Evolutionary conservation across 169 alveolate species (phyloP).

Genomic region (Plasmodium inui): DNA sequence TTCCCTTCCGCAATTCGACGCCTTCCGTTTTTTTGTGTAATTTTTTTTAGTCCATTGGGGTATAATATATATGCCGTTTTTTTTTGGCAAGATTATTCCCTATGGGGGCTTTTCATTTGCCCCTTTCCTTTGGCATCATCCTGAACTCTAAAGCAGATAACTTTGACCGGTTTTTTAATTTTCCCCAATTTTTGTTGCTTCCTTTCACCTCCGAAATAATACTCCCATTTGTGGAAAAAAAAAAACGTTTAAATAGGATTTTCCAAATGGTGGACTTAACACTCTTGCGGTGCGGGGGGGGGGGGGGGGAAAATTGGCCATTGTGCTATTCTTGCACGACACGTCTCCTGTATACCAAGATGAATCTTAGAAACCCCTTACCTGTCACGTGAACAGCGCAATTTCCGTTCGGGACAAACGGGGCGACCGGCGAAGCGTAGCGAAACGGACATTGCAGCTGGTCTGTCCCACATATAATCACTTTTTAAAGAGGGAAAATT

Average conservation of each 20-base stretch:
- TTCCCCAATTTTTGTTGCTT: background rate
- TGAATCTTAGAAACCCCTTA: background rate
- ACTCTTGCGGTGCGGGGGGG: background rate
- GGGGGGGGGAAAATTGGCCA: background rate
- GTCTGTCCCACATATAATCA: background rate
- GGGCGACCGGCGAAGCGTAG: background rate
- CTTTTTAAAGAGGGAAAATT: conserved; percentile 35
- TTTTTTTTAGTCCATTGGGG: background rate
- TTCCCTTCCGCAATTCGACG: background rate
- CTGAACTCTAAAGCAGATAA: background rate
- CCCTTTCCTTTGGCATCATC: background rate
- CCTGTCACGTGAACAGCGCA: background rate
- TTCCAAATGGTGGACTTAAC: background rate
- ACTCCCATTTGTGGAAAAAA: background rate
- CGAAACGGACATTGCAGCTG: background rate
- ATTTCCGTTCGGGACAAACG: background rate
- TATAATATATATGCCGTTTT: background rate
- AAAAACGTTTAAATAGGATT: background rate
- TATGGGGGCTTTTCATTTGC: background rate
- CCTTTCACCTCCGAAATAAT: background rate
- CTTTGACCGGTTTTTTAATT: background rate
- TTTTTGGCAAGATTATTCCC: background rate
- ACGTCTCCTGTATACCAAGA: background rate
- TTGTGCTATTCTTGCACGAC: background rate
- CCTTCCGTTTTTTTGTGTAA: background rate